Base-by-base conservation (phyloP, 2,329 filamentous ascomycete species). In the Penicillium expansum region DNA sequence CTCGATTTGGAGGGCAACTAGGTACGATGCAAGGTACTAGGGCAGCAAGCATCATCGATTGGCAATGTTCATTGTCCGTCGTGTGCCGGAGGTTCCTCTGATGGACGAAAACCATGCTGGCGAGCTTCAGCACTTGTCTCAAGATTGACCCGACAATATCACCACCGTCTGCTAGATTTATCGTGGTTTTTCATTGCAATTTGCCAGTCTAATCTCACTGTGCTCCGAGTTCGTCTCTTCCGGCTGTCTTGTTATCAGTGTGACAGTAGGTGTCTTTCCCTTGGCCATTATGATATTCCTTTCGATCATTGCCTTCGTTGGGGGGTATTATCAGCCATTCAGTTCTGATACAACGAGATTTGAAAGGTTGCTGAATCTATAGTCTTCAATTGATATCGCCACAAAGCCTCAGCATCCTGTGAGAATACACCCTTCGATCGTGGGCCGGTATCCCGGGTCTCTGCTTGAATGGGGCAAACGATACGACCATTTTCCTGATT, bases 21-120 rank as follows among this genome's bases (percentile, higher is more conserved):
- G 24, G 10, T 2, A 52, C 35, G 13, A 18, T 27, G 16, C 18
- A 14, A 41, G 33, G 48, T 39, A 39, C 41, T 20, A 24, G 41
- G 27, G 42, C 13, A 32, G 18, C n/a, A 3, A 13, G 42, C 54
- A 56, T 56, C 47, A 55, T 52, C 5, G 5, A 56, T 35, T 39
- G 14, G 22, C 48, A 52, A 52, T 52, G 8, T 0, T 16, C 5
- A 1, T 20, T 24, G 42, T 52, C 54, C 54, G 54, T 41, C 42
- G 27, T 1, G 16, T 52, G 54, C 54, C 54, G 54, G 33, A n/a
- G 16, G 3, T 24, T 43, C 5, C 7, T 13, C 16, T 52, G 9
- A 10, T 48, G 43, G 22, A 6, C 11, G 16, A 24, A 16, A 5
- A 6, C 7, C 8, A 52, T 6, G 4, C 20, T 4, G 10, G 30